These are phyloP conservation scores for Byssochlamys sp. DNA, from an alignment of 2,329 filamentous ascomycete species.

Conservation along the genomic window DNA sequence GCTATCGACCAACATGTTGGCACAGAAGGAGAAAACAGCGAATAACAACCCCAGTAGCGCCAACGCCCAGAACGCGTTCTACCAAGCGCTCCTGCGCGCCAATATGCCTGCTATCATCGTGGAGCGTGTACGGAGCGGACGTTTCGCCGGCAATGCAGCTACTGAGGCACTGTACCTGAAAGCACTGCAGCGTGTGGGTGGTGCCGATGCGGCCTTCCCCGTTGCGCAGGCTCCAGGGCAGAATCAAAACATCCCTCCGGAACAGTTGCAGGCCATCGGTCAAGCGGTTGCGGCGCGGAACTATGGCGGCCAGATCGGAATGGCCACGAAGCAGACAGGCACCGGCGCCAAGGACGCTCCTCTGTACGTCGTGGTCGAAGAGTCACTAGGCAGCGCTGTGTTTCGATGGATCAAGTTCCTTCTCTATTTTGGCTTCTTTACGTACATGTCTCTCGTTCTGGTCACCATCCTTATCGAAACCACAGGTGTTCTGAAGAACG, in stretches of 20 bases:
- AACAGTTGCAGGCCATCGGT: slow-evolving; percentile 66
- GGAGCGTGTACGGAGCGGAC: slow-evolving; percentile 76
- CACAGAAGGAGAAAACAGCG: slow-evolving; percentile 78
- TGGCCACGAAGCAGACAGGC: slow-evolving; percentile 40
- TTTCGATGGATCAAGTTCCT: slow-evolving; percentile 91
- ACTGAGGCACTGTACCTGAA: slow-evolving; percentile 71
- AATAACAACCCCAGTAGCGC: slow-evolving; percentile 86
- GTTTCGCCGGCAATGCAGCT: slow-evolving; percentile 69
- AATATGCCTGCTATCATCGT: slow-evolving; percentile 90
- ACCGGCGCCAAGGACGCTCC: slow-evolving; percentile 70
- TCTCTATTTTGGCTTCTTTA: slow-evolving; percentile 64
- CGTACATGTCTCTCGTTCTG: slow-evolving; percentile 68
- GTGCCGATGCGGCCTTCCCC: slow-evolving; percentile 20
- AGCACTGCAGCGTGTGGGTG: slow-evolving; percentile 57
- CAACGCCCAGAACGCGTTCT: slow-evolving; percentile 84
- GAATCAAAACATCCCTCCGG: slow-evolving; percentile 40
- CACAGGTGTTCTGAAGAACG: slow-evolving; percentile 68
- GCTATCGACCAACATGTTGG: slow-evolving; percentile 52
- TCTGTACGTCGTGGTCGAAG: slow-evolving; percentile 92
- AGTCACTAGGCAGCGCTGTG: slow-evolving; percentile 65
- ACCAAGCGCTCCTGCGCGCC: slow-evolving; percentile 77
- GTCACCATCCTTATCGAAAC: slow-evolving; percentile 76
- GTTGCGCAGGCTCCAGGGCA: slow-evolving; percentile 12
- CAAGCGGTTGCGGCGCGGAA: slow-evolving; percentile 69
- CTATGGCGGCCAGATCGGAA: slow-evolving; percentile 55